Percentiles rank a stretch among this genome's conserved stretches.
phyloP scores from a whole-genome alignment of 2,329 filamentous ascomycete genomes.

The Penicillium crustosum region DNA sequence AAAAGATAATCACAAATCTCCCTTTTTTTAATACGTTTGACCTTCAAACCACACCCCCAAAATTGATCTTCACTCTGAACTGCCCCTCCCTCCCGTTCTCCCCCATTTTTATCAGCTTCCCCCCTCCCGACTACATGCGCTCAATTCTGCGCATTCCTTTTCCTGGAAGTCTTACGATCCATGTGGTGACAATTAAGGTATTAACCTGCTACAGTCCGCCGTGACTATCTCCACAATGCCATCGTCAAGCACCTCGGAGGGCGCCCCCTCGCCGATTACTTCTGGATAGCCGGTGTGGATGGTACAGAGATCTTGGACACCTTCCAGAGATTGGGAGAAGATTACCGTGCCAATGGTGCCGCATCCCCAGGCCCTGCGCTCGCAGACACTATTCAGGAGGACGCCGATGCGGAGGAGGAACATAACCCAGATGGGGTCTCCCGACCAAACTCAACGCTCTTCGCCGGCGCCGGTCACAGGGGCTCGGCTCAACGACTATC shows the following conservation, averaged over 20 bases:
- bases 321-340: constrained; percentile 43
- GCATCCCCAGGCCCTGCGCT: constrained; percentile 42
- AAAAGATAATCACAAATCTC: not conserved
- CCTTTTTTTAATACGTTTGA: constrained; percentile 13
- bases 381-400: constrained; percentile 62
- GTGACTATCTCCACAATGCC: constrained; percentile 23
- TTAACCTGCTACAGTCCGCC: constrained; percentile 14
- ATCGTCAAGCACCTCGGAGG: constrained; percentile 42
- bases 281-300: constrained; percentile 60
- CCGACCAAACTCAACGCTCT: constrained; percentile 41
- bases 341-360: constrained; percentile 41
- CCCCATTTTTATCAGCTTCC: constrained; percentile 16
- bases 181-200: constrained; percentile 21
- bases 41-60: constrained; percentile 15
- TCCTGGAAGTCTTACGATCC: constrained; percentile 3
- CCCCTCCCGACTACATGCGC: constrained; percentile 8
- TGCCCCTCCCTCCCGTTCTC: constrained; percentile 18
- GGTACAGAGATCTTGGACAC: constrained; percentile 48
- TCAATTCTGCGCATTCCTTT: constrained; percentile 2
- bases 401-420: constrained; percentile 57
- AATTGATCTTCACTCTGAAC: constrained; percentile 27
- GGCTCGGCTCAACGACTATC: constrained; percentile 47
- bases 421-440: constrained; percentile 36
- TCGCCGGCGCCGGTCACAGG: constrained; percentile 26
- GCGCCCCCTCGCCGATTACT: constrained; percentile 63